Conservation (phyloP, 179 eudicot genomes). For the Silene coronaria region DNA sequence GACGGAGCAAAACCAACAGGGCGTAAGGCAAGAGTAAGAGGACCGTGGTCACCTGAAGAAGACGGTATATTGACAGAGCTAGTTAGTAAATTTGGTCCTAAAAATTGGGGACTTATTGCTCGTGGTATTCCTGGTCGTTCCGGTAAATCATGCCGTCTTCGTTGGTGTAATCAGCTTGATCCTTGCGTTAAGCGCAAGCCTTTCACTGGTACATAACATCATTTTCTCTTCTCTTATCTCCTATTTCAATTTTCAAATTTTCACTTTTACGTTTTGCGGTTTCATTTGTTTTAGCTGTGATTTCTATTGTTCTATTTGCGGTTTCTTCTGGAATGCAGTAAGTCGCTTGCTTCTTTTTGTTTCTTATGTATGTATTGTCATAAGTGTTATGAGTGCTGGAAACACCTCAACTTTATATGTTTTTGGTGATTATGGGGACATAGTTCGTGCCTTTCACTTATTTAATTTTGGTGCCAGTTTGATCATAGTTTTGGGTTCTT, state of each 20-base stretch:
- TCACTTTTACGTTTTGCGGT: too few relatives aligned
- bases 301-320: too few relatives aligned
- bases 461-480: neutral
- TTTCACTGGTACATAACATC: slow-evolving; percentile 57
- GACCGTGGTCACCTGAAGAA: slow-evolving; percentile 58
- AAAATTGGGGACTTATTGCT: slow-evolving; percentile 61
- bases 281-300: too few relatives aligned
- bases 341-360: neutral
- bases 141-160: slow-evolving; percentile 67
- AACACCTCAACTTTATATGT: neutral
- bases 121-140: slow-evolving; percentile 67
- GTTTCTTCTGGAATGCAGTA: too few relatives aligned
- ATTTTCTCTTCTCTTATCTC: neutral
- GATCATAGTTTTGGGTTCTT: too few relatives aligned
- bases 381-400: neutral
- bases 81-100: slow-evolving; percentile 50
- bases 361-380: neutral
- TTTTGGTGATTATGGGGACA: neutral
- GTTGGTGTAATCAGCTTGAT: slow-evolving; percentile 76
- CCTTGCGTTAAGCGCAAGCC: slow-evolving; percentile 57
- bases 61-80: slow-evolving; percentile 42
- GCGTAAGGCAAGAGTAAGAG: slow-evolving; percentile 25
- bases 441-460: neutral
- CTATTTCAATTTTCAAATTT: too few relatives aligned
- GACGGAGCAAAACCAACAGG: slow-evolving; percentile 8